phyloP scores from a whole-genome alignment of 495 filamentous ascomycete species.

The Aspergillus haitiensis region DNA sequence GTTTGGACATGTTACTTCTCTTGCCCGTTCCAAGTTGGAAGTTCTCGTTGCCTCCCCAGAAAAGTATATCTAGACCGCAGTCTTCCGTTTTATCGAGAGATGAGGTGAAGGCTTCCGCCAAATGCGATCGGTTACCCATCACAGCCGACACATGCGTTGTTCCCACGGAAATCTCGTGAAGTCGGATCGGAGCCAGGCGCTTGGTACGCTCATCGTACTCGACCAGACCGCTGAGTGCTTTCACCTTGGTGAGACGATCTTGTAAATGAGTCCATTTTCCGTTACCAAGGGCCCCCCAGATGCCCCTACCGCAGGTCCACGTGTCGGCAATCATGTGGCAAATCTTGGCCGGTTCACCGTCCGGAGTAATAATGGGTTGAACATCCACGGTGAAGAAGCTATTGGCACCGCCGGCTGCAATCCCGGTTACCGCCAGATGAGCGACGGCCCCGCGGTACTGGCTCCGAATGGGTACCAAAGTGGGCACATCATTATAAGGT shows the following conservation, averaged over 20 bases:
- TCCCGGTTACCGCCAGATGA: constrained; percentile 61
- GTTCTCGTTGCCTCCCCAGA: constrained; percentile 92
- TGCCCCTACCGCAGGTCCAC: constrained; percentile 83
- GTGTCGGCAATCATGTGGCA: constrained; percentile 68
- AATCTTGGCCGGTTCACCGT: constrained; percentile 46
- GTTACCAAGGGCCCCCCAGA: constrained; percentile 78
- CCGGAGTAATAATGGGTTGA: constrained; percentile 50
- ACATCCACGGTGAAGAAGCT: constrained; percentile 87
- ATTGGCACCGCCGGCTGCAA: constrained; percentile 82
- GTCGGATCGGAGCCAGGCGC: constrained; percentile 70
- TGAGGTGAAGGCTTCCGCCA: constrained; percentile 49
- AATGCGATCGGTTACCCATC: constrained; percentile 72
- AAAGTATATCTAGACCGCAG: constrained; percentile 82
- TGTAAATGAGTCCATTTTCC: constrained; percentile 91
- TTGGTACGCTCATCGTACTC: constrained; percentile 79
- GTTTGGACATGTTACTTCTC: constrained; percentile 71
- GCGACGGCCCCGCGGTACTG: constrained; percentile 67
- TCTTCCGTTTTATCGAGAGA: constrained; percentile 55
- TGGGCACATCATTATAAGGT: constrained; percentile 66
- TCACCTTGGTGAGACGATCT: constrained; percentile 75
- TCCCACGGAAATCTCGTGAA: constrained; percentile 70
- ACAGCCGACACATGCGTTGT: constrained; percentile 76
- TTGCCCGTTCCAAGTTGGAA: constrained; percentile 92
- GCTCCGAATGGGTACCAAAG: constrained; percentile 61
- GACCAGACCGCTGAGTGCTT: constrained; percentile 72